Percentiles rank a stretch among this genome's conserved stretches.
phyloP scores from a whole-genome alignment of 257 asterid genomes.

The Gentiana macrophylla region DNA sequence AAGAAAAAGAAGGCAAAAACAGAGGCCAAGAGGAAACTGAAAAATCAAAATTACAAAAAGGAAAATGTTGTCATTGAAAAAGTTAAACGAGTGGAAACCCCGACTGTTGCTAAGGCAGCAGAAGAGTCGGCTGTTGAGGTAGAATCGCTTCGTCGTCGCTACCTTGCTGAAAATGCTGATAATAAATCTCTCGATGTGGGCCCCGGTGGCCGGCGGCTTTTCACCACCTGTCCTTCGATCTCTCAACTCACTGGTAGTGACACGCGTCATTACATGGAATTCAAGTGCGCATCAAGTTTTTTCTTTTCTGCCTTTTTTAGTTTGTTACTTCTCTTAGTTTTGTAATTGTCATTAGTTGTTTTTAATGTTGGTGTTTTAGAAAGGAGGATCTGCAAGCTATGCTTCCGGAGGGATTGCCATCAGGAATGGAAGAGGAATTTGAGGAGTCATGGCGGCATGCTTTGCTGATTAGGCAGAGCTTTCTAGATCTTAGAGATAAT shows the following conservation, averaged over 20 bases:
- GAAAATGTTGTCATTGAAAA: constrained; percentile 4
- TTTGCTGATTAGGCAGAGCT: constrained; percentile 71
- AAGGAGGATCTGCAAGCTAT: constrained; percentile 49
- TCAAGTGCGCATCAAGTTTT: constrained; percentile 36
- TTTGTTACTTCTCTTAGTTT: background rate
- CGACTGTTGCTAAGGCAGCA: constrained; percentile 19
- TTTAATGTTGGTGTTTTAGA: constrained; percentile 24
- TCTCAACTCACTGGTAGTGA: constrained; percentile 49
- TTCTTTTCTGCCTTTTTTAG: background rate
- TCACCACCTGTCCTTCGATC: constrained; percentile 46
- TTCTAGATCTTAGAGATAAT: constrained; percentile 85
- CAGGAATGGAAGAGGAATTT: constrained; percentile 85
- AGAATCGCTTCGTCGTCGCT: constrained; percentile 56
- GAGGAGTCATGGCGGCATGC: constrained; percentile 80
- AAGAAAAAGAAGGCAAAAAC: constrained; percentile 33
- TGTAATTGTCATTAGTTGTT: background rate
- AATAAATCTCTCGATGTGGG: constrained; percentile 70
- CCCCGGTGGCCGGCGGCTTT: constrained; percentile 70
- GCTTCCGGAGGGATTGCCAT: constrained; percentile 89
- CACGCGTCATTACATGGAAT: constrained; percentile 47
- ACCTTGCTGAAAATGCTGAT: constrained; percentile 57
- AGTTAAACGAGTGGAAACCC: constrained; percentile 18
- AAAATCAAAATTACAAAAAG: constrained; percentile 2
- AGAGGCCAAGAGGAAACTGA: constrained; percentile 13
- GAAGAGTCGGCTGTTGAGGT: constrained; percentile 24